Evolutionary conservation across 768 basidiomycete species (phyloP), one percentile per base, ranked within the genome.

Genomic region (Amanita phalloides): DNA sequence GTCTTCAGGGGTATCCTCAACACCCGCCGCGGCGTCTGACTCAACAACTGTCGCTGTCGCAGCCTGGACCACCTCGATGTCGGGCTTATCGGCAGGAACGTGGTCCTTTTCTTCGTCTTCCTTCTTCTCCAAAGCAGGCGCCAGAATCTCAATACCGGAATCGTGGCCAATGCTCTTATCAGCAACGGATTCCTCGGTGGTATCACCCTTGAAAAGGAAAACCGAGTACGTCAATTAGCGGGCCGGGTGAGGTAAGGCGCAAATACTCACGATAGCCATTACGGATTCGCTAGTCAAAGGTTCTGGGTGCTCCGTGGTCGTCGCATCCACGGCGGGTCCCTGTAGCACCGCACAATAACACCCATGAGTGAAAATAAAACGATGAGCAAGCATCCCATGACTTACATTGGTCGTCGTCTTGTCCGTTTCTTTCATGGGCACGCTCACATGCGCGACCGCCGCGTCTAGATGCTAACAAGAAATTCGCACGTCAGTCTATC

Each of bases 141-240:
- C 20, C 17, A 33, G 35, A 25, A 52, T 45, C 14, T 52, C 51
- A 45, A 52, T 52, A 20, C 43, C 51, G 36, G 44, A 52, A 25
- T 52, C 51, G 32, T 45, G 33, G 33, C 33, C 36, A 6, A 45
- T 35, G 7, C 11, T 45, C 32, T 52, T 30, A 45, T 45, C 51
- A 45, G 42, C 42, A n/a, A 21, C 8, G 25, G 32, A 20, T 35
- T 45, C 51, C 41, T 50, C 49, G 41, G 26, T n/a, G 25, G 35
- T 17, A 43, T 33, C 30, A 30, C 30, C 51, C 51, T 52, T 26
- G 23, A 36, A 42, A 44, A 25, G 43, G 43, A 43, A 50, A 30
- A n/a, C 17, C 8, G 17, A 17, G 28, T 45, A 45, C 44, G 44
- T 45, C 44, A 45, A 45, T 20, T 17, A 45, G 20, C 20, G 41